Percentiles rank a stretch among this genome's conserved stretches.
These are phyloP conservation scores for Arbutus unedo DNA, from an alignment of 148 eudicot species.

Conservation along the genomic window DNA sequence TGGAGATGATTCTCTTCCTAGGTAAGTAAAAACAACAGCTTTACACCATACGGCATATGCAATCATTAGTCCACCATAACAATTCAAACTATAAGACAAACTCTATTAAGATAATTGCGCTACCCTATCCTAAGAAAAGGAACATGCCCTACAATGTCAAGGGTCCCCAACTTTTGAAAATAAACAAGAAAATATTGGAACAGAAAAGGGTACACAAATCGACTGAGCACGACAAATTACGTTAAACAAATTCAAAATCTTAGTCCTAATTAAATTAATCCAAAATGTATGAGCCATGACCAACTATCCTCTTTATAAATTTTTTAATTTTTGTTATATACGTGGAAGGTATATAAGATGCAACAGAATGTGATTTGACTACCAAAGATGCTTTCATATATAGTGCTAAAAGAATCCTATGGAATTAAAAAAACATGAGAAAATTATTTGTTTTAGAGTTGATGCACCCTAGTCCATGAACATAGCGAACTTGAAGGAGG, in stretches of 20 bases:
- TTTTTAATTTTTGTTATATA: neutral
- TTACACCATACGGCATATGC: neutral
- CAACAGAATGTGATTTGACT: neutral
- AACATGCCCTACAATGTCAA: neutral
- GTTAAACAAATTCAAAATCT: neutral
- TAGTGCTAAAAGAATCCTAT: neutral
- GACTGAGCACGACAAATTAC: slow-evolving; percentile 8
- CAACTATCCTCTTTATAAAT: neutral
- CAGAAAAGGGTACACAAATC: neutral
- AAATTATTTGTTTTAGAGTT: slow-evolving; percentile 7
- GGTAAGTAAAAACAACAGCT: no score
- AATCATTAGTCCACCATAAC: neutral
- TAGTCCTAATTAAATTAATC: neutral
- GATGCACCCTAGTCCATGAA: slow-evolving; percentile 4
- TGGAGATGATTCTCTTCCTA: no score
- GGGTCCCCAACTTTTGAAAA: neutral
- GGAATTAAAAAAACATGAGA: neutral
- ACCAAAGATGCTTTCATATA: neutral
- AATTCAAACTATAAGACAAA: no score
- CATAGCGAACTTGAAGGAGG: slow-evolving; percentile 2
- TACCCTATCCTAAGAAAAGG: neutral
- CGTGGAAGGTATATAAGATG: neutral
- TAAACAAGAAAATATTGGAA: neutral
- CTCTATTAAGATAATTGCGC: no score
- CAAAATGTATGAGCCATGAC: neutral